Evolutionary conservation across 176 grass and related monocot species (phyloP), one percentile per base, ranked within the genome.

Genomic region (Avena insularis): DNA sequence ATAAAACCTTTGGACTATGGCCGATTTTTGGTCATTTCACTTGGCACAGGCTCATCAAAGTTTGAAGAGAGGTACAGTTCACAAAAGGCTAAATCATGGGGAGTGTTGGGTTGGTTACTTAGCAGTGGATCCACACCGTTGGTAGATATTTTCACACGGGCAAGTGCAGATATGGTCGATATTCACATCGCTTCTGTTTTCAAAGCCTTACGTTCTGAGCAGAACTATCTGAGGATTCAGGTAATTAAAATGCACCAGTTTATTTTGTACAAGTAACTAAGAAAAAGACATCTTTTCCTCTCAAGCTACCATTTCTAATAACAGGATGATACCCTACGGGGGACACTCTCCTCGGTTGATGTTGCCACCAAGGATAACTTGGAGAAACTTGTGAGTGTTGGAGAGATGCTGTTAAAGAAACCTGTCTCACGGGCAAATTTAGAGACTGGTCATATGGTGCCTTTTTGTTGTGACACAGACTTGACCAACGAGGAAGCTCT

Each of bases 161-260:
- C 91, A 63, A 98, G 91, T 84, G 91, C 93, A 70, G 93, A 98
- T 75, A 93, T 93, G 88, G 95, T 98, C 40, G 90, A 95, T 86
- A 95, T 98, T 57, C 93, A 95, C 79, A 89, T 98, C 9, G 86
- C 95, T 17, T 86, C 83, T 68, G 83, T 90, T 82, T 98, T 93
- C 78, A 94, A 92, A 83, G 93, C 90, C 58, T 83, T 95, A 60
- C 87, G 76, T 56, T 98, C 93, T 56, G 87, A 93, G 62, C 62
- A 94, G 43, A 95, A 87, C 78, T 95, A 98, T 82, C 91, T 98
- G 53, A 91, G 95, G 64, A 98, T 98, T 63, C 93, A 98, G 90
- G 93, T 98, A 83, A 76, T 63, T 48, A 85, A 67, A 69, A 11
- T 29, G 80, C 8, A 66, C 54, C 70, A 82, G 11, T 75, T 85